phyloP scores from a whole-genome alignment of 1,139 yeast genomes.

The Kodamaea suecica region DNA sequence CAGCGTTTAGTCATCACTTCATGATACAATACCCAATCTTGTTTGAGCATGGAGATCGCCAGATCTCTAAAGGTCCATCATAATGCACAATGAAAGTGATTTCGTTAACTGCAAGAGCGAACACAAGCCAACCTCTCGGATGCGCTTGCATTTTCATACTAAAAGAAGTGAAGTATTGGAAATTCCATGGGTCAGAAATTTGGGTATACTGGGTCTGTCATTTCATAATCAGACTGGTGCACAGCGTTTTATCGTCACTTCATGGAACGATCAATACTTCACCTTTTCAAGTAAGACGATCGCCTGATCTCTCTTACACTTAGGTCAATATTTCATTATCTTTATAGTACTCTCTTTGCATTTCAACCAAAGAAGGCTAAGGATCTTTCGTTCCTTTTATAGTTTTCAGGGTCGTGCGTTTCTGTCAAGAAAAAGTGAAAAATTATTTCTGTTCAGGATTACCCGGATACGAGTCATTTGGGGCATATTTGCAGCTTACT shows the following conservation, averaged over 20 bases:
- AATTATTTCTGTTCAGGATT: background rate
- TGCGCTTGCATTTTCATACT: too few species aligned
- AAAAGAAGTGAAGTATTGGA: slow-evolving; percentile 12
- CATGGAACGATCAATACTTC: slow-evolving; percentile 5
- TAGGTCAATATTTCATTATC: background rate
- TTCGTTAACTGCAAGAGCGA: too few species aligned
- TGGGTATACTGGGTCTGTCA: slow-evolving; percentile 52
- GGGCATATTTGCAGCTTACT: background rate
- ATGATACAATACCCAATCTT: slow-evolving; percentile 3
- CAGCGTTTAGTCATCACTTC: slow-evolving; percentile 48
- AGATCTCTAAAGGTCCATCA: slow-evolving; percentile 10
- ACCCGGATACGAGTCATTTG: too few species aligned
- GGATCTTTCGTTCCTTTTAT: slow-evolving; percentile 8
- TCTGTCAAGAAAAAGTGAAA: background rate
- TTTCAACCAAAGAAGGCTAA: background rate
- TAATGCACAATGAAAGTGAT: too few species aligned
- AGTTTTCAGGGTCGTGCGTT: slow-evolving; percentile 3
- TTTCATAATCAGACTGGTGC: slow-evolving; percentile 54
- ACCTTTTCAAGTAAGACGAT: slow-evolving; percentile 14
- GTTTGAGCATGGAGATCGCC: slow-evolving; percentile 14
- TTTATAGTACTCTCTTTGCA: too few species aligned
- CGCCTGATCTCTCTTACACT: slow-evolving; percentile 14
- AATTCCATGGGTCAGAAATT: slow-evolving; percentile 34
- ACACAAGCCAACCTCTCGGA: too few species aligned
- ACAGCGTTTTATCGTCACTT: slow-evolving; percentile 50